A percentile compares a stretch with the other conserved stretches of the same genome.
phyloP scores from a whole-genome alignment of 2,329 filamentous ascomycete species.

The Lecanosticta acicola region DNA sequence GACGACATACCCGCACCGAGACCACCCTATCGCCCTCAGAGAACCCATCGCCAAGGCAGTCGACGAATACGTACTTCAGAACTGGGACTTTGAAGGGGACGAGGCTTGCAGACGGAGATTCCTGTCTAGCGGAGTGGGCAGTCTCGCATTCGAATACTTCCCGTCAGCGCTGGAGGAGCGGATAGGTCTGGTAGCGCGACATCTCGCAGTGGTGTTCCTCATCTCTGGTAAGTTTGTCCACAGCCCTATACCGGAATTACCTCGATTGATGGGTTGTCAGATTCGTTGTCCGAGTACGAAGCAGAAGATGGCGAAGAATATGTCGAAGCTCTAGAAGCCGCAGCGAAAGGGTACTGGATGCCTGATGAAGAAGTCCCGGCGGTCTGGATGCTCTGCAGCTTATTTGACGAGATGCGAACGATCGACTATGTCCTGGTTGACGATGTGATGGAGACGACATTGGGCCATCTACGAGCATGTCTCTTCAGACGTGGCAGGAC shows the following conservation, averaged over 20 bases:
- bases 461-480: slow-evolving; percentile 5
- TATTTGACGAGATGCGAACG: slow-evolving; percentile 5
- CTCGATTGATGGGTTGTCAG: not conserved
- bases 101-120: not conserved
- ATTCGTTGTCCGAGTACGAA: slow-evolving; percentile 3
- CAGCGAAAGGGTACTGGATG: slow-evolving; percentile 4
- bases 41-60: not conserved
- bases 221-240: slow-evolving; percentile 3
- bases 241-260: no score
- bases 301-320: slow-evolving; percentile 7
- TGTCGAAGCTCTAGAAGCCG: slow-evolving; percentile 6
- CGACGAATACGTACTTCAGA: slow-evolving; percentile 4
- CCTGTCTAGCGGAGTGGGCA: slow-evolving; percentile 1
- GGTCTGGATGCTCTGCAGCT: slow-evolving; percentile 6
- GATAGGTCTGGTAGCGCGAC: slow-evolving; percentile 3
- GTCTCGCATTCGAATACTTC: slow-evolving; percentile 6
- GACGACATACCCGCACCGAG: no score
- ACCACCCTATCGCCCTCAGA: not conserved
- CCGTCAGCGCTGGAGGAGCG: slow-evolving; percentile 3
- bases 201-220: slow-evolving; percentile 4
- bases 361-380: slow-evolving; percentile 6
- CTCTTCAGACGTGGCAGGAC: slow-evolving; percentile 1
- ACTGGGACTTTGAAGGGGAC: slow-evolving; percentile 6
- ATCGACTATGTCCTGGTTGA: slow-evolving; percentile 4
- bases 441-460: slow-evolving; percentile 1